Percentiles rank a stretch among this genome's conserved stretches.
These are phyloP conservation scores for Candida easanensis DNA, from an alignment of 805 yeast species.

Conservation along the genomic window DNA sequence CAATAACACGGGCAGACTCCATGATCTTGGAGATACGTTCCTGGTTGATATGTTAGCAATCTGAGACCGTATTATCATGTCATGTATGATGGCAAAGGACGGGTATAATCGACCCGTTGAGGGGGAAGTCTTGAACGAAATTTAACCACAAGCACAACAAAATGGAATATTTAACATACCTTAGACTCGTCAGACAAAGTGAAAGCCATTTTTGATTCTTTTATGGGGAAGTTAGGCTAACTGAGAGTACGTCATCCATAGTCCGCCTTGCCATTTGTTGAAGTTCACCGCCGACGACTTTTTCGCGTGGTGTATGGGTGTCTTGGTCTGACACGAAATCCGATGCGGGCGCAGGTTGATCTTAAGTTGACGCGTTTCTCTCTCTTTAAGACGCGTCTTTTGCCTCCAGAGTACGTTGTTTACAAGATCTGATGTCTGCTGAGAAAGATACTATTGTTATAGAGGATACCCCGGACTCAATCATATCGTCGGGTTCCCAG, in stretches of 20 bases:
- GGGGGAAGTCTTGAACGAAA: too few relatives aligned
- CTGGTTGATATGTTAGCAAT: conserved; percentile 30
- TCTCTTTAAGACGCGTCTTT: too few relatives aligned
- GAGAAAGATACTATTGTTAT: too few relatives aligned
- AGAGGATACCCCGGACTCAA: not conserved
- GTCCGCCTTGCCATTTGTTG: not conserved
- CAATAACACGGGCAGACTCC: conserved; percentile 79
- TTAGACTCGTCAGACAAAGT: conserved; percentile 46
- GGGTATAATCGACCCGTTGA: too few relatives aligned
- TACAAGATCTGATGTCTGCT: too few relatives aligned
- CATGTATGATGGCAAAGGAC: not conserved
- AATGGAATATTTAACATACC: conserved; percentile 19
- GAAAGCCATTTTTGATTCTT: conserved; percentile 32
- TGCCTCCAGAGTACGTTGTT: too few relatives aligned
- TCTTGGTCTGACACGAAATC: not conserved
- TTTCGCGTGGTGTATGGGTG: not conserved
- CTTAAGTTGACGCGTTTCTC: not conserved
- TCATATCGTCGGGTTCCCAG: not conserved
- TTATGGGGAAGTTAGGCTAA: not conserved
- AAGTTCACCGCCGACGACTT: not conserved
- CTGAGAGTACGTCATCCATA: not conserved
- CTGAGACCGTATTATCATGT: not conserved
- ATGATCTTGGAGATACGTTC: conserved; percentile 86
- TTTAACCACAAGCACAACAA: not conserved
- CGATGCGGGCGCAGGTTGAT: too few relatives aligned